Evolutionary conservation across 2,329 filamentous ascomycete species (phyloP).

Genomic region (Conoideocrella luteorostrata): DNA sequence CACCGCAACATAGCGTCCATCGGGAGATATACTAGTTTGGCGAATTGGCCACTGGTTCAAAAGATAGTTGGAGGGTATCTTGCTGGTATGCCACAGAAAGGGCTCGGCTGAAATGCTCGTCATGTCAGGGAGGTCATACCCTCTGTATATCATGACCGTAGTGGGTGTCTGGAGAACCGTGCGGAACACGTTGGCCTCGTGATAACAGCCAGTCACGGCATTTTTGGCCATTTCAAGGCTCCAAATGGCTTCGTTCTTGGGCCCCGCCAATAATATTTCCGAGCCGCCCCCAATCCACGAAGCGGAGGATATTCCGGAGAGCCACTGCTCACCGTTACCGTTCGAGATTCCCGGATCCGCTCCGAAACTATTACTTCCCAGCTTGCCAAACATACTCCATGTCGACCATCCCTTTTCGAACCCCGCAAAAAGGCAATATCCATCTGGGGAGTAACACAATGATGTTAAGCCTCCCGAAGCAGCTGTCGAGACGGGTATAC

Average conservation of each 20-base stretch:
- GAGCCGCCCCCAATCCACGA: conserved; percentile 85
- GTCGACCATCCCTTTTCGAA: conserved; percentile 90
- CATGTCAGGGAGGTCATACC: conserved; percentile 84
- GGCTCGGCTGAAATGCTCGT: conserved; percentile 89
- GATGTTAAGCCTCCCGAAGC: conserved; percentile 67
- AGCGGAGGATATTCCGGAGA: conserved; percentile 70
- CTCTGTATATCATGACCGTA: conserved; percentile 85
- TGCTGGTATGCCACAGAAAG: conserved; percentile 90
- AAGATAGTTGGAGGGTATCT: conserved; percentile 78
- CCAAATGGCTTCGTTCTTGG: conserved; percentile 74
- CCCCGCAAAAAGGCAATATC: conserved; percentile 90
- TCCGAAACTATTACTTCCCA: conserved; percentile 76
- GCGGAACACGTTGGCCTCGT: conserved; percentile 81
- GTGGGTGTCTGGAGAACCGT: conserved; percentile 84
- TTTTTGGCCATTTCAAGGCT: conserved; percentile 88
- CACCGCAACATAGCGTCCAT: conserved; percentile 92
- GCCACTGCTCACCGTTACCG: conserved; percentile 72
- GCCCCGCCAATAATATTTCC: conserved; percentile 69
- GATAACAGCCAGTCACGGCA: conserved; percentile 87
- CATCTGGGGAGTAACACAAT: conserved; percentile 85
- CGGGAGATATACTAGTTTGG: conserved; percentile 78
- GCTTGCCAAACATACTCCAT: conserved; percentile 96
- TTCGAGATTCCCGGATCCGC: conserved; percentile 58
- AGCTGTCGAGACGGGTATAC: conserved; percentile 58
- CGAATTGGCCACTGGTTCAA: conserved; percentile 91